phyloP scores from a whole-genome alignment of 2,329 filamentous ascomycete species.

The Botrytis byssoidea region DNA sequence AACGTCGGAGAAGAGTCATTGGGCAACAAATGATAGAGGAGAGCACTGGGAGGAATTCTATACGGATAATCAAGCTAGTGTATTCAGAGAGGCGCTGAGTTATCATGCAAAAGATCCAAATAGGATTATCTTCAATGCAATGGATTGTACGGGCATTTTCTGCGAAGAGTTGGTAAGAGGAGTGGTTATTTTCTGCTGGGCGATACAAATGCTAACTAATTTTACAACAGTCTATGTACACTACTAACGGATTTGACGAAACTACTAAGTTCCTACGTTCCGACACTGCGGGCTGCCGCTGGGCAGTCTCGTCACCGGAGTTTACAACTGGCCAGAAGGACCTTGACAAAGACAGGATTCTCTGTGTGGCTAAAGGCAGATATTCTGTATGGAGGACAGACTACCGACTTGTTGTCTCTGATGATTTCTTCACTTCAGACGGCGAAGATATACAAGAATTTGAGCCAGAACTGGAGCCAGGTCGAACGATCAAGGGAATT shows the following conservation, averaged over 20 bases:
- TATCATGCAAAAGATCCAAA: conserved; percentile 85
- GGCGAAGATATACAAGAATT: conserved; percentile 56
- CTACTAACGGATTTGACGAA: conserved; percentile 78
- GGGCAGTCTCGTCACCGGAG: conserved; percentile 74
- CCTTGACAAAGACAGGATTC: conserved; percentile 65
- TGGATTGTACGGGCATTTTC: conserved; percentile 62
- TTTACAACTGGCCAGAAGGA: conserved; percentile 70
- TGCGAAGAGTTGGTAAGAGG: conserved; percentile 56
- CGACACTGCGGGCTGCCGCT: conserved; percentile 75
- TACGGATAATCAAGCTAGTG: conserved; percentile 56
- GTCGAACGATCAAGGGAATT: conserved; percentile 73
- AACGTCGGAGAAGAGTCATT: conserved; percentile 69
- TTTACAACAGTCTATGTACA: conserved; percentile 58
- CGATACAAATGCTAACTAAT: conserved; percentile 23
- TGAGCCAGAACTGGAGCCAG: conserved; percentile 74
- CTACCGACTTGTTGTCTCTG: conserved; percentile 76
- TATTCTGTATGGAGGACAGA: conserved; percentile 70
- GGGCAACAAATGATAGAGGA: conserved; percentile 78
- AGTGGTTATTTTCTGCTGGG: background rate
- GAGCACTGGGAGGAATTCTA: conserved; percentile 77
- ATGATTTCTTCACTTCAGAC: conserved; percentile 72
- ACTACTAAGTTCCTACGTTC: conserved; percentile 62
- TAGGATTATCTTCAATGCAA: conserved; percentile 81
- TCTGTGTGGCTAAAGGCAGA: conserved; percentile 77
- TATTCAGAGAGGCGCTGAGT: conserved; percentile 56